A percentile compares a stretch with the other conserved stretches of the same genome.
Conservation (phyloP, 768 basidiomycete genomes). For the Holtermanniella nyarrowii region DNA sequence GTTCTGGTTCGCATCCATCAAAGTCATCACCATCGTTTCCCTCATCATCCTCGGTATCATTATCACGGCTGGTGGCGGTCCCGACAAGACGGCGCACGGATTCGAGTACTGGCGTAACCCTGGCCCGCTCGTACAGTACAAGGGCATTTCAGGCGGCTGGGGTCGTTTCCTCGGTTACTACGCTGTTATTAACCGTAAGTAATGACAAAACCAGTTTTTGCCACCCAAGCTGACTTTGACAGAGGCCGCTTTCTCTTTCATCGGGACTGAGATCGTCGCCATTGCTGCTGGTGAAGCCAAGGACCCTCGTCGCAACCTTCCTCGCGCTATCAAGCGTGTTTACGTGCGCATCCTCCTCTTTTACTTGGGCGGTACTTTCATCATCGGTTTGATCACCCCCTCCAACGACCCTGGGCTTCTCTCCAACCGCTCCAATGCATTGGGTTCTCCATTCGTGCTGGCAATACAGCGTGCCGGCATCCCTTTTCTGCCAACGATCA, state of each 20-base stretch:
- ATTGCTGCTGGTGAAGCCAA: conserved; percentile 53
- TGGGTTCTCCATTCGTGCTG: conserved; percentile 81
- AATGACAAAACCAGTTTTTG: conserved; percentile 2
- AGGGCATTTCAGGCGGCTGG: conserved; percentile 50
- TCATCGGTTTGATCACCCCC: conserved; percentile 63
- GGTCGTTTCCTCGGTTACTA: conserved; percentile 68
- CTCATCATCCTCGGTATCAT: conserved; percentile 55
- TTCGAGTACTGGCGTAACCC: conserved; percentile 73
- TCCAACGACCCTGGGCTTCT: conserved; percentile 53
- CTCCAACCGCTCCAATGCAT: conserved; percentile 53
- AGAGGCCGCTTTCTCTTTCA: conserved; percentile 59
- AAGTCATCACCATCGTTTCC: conserved; percentile 53
- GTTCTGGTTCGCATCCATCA: conserved; percentile 84
- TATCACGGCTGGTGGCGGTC: conserved; percentile 81
- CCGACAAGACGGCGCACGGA: conserved; percentile 47
- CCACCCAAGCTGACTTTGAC: conserved; percentile 10
- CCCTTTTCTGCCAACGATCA: conserved; percentile 65
- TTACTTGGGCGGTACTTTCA: conserved; percentile 50
- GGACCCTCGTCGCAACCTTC: conserved; percentile 41
- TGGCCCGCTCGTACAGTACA: conserved; percentile 72
- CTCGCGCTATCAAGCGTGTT: conserved; percentile 58
- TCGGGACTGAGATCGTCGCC: conserved; percentile 77
- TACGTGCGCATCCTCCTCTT: conserved; percentile 71
- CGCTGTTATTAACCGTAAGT: conserved; percentile 46
- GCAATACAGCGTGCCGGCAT: conserved; percentile 70